Base-by-base conservation (phyloP, 2,329 filamentous ascomycete genomes). In the Cordyceps farinosa region DNA sequence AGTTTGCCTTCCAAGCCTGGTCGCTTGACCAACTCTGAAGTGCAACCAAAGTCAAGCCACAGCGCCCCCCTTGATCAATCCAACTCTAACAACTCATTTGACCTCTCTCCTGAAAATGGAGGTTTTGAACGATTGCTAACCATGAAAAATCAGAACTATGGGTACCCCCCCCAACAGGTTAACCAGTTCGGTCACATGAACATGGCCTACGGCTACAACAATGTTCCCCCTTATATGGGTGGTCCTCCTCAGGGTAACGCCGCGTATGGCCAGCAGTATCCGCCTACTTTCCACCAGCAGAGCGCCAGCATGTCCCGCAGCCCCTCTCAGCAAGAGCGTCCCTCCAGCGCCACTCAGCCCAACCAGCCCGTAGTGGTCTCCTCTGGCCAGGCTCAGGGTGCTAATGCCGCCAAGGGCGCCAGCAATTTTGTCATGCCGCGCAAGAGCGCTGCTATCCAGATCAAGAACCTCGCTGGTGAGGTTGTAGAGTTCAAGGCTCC, bases 391-490 rank as follows among this genome's bases (percentile, higher is more conserved):
- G 82, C 83, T 6, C 79, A 85, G 3, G 83, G 86, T 67, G 87
- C 88, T 58, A 66, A 73, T 53, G 75, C 76, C 1, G 70, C 75
- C 2, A 73, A 83, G 76, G 76, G 65, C 72, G 75, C 78, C 15
- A 77, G 76, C 45, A 76, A 75, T 64, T 83, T 84, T 64, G 73
- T 79, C 73, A 85, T 82, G 70, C 79, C 79, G 27, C 82, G 81
- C 74, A 91, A 89, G 81, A 92, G 86, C 75, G 87, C 87, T 54
- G 87, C 89, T 1, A 90, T 97, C 67, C 82, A 87, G 55, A 97
- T 97, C 80, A 96, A 92, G 81, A 91, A 92, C 71, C 84, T 89
- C 36, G 84, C 88, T 62, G 93, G 92, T 66, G 91, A 95, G 72
- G 85, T 87, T 36, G 80, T 97, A 13, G 87, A 92, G 61, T 77